Conservation (phyloP, 2,329 filamentous ascomycete genomes). For the Rhynchosporium secalis region DNA sequence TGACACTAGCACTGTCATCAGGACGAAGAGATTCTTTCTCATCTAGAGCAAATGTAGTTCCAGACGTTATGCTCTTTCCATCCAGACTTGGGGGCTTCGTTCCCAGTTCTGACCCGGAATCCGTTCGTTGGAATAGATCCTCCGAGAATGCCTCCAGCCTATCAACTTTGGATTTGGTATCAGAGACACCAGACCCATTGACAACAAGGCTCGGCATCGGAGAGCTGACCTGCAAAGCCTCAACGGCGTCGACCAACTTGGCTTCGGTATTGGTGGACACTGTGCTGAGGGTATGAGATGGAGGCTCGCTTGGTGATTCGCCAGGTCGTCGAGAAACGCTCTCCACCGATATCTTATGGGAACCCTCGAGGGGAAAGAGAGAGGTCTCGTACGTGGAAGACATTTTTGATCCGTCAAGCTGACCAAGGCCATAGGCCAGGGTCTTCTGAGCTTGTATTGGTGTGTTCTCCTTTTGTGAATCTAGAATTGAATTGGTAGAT, state of each 20-base stretch:
- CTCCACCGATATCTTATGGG: not conserved
- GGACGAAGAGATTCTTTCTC: conserved; percentile 94
- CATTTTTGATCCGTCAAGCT: conserved; percentile 12
- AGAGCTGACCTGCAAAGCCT: conserved; percentile 37
- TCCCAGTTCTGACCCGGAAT: conserved; percentile 63
- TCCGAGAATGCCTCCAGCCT: conserved; percentile 35
- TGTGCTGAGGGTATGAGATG: not conserved
- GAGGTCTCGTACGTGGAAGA: conserved; percentile 5
- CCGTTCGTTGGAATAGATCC: conserved; percentile 47
- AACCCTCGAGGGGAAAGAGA: not conserved
- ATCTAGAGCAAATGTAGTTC: conserved; percentile 92
- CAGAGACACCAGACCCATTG: conserved; percentile 38
- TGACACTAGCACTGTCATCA: conserved; percentile 93
- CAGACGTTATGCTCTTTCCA: conserved; percentile 91
- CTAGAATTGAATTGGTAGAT: conserved; percentile 37
- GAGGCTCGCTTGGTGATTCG: not conserved
- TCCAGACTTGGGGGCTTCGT: conserved; percentile 89
- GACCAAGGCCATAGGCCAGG: conserved; percentile 14
- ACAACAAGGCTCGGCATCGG: conserved; percentile 40
- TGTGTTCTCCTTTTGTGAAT: conserved; percentile 34
- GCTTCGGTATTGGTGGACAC: conserved; percentile 25
- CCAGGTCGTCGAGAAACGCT: not conserved
- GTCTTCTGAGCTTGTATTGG: conserved; percentile 17
- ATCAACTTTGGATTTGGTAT: conserved; percentile 31
- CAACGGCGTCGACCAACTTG: conserved; percentile 38